Evolutionary conservation across 345 rosid genomes (phyloP), one percentile per base, ranked within the genome.

Genomic region (Linum usitatissimum): DNA sequence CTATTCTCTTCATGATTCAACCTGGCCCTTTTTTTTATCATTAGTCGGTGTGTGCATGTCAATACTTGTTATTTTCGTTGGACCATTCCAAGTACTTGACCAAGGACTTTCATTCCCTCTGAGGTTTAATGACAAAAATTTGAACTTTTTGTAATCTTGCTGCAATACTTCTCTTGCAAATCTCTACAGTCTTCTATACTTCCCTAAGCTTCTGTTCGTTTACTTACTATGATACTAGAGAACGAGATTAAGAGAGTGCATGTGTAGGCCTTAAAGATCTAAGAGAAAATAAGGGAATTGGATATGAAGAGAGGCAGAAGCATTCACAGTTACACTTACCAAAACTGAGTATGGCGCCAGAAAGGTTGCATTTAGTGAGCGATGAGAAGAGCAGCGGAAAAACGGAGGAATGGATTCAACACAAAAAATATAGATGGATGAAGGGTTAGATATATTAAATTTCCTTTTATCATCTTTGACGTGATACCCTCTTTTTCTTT

Each of bases 391-490:
- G 15, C 3, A 18, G 51, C 17, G 48, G 5, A 40, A 40, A 45
- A 45, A 68, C 49, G 19, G 36, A 39, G 23, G 55, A 45, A 45
- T 4, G 15, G 59, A 66, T 74, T 56, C 67, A 66, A 67, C 65
- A 70, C 67, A 45, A 19, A 59, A 36, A 58, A 45, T 45, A 45
- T 45, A 45, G 55, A 64, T 51, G 53, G 62, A 59, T 28, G 72
- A 68, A 81, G 71, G 75, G 51, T 45, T 45, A 69, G 76, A 78
- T 84, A 81, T 34, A 34, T 82, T 82, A 64, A 84, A 84, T 75
- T 76, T 86, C 85, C 85, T 79, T 83, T 81, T 86, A 78, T 83
- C 88, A 80, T 87, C 81, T 45, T 23, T 87, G 93, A 87, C 81
- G 84, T 76, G 80, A 81, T 80, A 70, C 68, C 80, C 81, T 81